These are phyloP conservation scores for Globisporangium recalcitrans DNA, from an alignment of 352 stramenopile species.

Conservation along the genomic window DNA sequence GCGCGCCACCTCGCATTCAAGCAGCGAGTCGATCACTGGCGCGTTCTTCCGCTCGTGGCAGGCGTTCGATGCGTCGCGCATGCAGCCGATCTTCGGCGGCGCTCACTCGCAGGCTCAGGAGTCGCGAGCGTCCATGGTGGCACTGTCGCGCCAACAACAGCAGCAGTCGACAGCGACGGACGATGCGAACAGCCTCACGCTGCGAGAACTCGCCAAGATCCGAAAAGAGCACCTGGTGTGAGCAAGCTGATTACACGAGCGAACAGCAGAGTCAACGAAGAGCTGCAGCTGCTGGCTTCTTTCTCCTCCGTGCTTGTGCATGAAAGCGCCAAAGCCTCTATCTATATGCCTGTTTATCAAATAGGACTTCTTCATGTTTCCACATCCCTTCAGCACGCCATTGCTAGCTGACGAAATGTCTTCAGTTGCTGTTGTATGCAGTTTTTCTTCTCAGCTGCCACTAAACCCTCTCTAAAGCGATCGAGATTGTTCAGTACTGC, in stretches of 20 bases:
- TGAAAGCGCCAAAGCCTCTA: neutral
- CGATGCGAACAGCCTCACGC: slow-evolving; percentile 4
- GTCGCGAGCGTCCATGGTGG: slow-evolving; percentile 12
- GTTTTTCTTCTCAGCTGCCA: neutral
- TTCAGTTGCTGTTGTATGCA: neutral
- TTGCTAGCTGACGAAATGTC: no score
- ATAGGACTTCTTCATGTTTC: neutral
- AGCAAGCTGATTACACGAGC: neutral
- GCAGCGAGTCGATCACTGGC: slow-evolving; percentile 42
- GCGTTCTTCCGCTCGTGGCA: slow-evolving; percentile 78
- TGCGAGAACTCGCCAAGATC: slow-evolving; percentile 27
- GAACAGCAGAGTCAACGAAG: neutral
- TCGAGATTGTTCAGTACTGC: no score
- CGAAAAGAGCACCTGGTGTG: slow-evolving; percentile 43
- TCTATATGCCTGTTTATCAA: slow-evolving; percentile 7
- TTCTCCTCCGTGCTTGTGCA: neutral
- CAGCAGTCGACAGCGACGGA: slow-evolving; percentile 18
- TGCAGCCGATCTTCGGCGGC: slow-evolving; percentile 82
- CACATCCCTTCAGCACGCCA: no score
- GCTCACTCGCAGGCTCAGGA: slow-evolving; percentile 19
- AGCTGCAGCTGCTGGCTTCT: neutral
- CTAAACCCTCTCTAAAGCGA: neutral
- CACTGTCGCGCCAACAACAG: slow-evolving; percentile 12
- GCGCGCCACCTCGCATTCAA: slow-evolving; percentile 23
- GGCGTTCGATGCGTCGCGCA: slow-evolving; percentile 68